A percentile compares a stretch with the other conserved stretches of the same genome.
Evolutionary conservation across 2,329 filamentous ascomycete species (phyloP).

Genomic region (Didymosphaeria variabile): DNA sequence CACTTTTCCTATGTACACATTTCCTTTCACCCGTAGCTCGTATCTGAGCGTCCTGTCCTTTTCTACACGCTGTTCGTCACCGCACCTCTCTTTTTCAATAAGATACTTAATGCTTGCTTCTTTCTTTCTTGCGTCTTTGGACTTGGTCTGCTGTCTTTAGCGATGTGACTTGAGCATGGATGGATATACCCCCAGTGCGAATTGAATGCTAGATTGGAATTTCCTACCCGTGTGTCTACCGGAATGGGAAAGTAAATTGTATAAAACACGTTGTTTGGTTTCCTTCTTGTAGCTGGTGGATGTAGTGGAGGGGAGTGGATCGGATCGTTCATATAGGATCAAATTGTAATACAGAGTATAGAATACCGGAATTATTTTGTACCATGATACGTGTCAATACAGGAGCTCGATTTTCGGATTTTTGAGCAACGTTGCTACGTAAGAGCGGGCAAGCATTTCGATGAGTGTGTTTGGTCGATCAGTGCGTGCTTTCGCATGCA

Average conservation of each 20-base stretch:
- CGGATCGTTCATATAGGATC: neutral
- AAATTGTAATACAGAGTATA: conserved; percentile 14
- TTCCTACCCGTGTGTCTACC: neutral
- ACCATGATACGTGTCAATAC: neutral
- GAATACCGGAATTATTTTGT: neutral
- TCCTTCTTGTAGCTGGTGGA: neutral
- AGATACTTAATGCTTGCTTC: conserved; percentile 21
- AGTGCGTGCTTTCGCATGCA: neutral
- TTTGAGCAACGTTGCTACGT: no score
- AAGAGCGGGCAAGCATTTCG: no score
- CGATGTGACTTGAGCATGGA: conserved; percentile 24
- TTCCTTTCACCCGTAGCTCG: conserved; percentile 18
- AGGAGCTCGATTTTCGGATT: no score
- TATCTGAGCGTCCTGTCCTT: conserved; percentile 12
- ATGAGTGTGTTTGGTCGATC: neutral
- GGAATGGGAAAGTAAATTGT: conserved; percentile 11
- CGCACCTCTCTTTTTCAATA: conserved; percentile 1
- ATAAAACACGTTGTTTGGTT: conserved; percentile 6
- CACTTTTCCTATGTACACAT: conserved; percentile 9
- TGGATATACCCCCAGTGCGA: conserved; percentile 36
- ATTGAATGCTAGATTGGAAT: conserved; percentile 21
- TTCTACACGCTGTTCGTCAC: neutral
- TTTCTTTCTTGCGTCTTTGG: conserved; percentile 14
- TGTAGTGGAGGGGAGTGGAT: neutral
- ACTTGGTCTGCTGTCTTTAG: conserved; percentile 22